Evolutionary conservation across 2,329 filamentous ascomycete genomes (phyloP).

Genomic region (Botryotinia globosa): DNA sequence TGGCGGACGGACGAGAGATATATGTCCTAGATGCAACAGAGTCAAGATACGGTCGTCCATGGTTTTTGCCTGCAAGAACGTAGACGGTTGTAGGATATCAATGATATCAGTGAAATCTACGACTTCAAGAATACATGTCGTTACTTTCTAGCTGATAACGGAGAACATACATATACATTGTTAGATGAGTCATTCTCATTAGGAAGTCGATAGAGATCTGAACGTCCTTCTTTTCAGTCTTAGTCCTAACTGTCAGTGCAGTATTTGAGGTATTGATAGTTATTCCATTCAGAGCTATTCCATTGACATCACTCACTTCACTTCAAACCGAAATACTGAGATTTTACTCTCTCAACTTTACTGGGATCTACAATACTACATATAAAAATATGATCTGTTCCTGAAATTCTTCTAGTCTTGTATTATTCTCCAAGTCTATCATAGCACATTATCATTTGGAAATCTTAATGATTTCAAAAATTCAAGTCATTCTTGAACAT

Average conservation of each 20-base stretch:
- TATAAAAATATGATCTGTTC: background rate
- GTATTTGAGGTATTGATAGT: background rate
- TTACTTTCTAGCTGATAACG: background rate
- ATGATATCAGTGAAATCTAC: background rate
- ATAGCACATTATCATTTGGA: background rate
- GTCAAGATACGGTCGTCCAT: background rate
- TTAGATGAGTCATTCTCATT: background rate
- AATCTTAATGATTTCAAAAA: background rate
- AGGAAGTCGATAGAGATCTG: background rate
- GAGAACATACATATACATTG: fast-evolving
- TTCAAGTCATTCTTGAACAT: background rate
- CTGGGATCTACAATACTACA: background rate
- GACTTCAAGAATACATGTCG: background rate
- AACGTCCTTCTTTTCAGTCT: background rate
- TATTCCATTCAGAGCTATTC: background rate
- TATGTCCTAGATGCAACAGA: background rate
- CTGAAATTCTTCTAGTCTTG: background rate
- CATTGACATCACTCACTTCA: background rate
- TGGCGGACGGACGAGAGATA: background rate
- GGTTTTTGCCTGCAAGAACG: background rate
- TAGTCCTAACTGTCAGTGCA: background rate
- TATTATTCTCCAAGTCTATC: background rate
- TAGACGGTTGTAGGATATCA: background rate
- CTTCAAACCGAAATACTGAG: background rate
- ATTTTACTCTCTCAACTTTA: background rate